Evolutionary conservation across 2,329 filamentous ascomycete species (phyloP), one percentile per base, ranked within the genome.

Genomic region (Colletotrichum spaethianum): DNA sequence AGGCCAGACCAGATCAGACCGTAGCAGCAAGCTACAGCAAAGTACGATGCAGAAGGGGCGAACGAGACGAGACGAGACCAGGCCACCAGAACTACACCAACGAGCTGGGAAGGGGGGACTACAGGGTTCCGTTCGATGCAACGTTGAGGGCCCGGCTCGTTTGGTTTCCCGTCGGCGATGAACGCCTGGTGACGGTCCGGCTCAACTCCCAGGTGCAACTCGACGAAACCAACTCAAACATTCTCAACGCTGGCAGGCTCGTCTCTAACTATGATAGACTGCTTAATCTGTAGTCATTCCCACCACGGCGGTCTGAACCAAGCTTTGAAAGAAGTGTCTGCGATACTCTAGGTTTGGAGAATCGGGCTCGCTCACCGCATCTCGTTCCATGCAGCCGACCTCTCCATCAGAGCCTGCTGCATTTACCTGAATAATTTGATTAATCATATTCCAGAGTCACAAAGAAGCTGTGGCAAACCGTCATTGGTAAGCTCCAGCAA

Each of bases 401-500:
- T 57, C 42, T 50, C 57, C 42, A 62, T 62, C 23, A 71, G 56
- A 62, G 57, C 57, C 36, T 44, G 68, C 57, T 53, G 33, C 33
- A 61, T 16, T 26, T 40, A 33, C n/a, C 14, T 33, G 23, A 11
- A 60, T 38, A 33, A 20, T 36, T 36, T 59, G 18, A 66, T 56
- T 16, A 63, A 57, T 71, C 64, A 62, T 65, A 68, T 68, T 63
- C 61, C 33, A 28, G 46, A 33, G 16, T 52, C 56, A 16, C 46
- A 50, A 53, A 57, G n/a, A 63, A 56, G 11, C 68, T 68, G 64
- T 70, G 56, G 68, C 68, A 67, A 67, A 16, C 26, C 46, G 31
- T 40, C 56, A 71, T 68, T 50, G 68, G 64, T 57, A 71, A 59
- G 50, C 64, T 68, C 56, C 36, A 63, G 33, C 56, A 28, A 48